Conservation (phyloP, 2,329 filamentous ascomycete species). For the Paecilomyces fulvus region DNA sequence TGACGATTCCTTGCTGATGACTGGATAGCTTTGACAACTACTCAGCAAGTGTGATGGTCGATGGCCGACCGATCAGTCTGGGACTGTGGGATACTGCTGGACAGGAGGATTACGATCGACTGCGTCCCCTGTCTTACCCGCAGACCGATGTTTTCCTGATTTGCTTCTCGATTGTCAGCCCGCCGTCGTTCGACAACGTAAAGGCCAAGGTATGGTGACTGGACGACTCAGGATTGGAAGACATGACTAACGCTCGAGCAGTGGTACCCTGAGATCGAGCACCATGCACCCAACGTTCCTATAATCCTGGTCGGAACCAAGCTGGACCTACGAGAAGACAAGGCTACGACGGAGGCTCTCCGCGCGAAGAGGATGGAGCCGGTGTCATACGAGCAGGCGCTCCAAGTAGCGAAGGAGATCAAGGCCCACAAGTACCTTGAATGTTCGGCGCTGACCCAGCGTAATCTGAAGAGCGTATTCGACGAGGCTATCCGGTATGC, state of each 20-base stretch:
- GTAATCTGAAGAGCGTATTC: slow-evolving; percentile 97
- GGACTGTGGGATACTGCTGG: slow-evolving; percentile 98
- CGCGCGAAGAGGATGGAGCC: slow-evolving; percentile 92
- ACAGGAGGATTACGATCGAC: slow-evolving; percentile 95
- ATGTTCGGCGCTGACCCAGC: slow-evolving; percentile 92
- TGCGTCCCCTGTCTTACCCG: slow-evolving; percentile 91
- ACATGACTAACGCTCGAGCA: slow-evolving; percentile 30
- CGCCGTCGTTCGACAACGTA: slow-evolving; percentile 97
- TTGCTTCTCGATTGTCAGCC: slow-evolving; percentile 97
- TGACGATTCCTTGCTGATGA: slow-evolving; percentile 11
- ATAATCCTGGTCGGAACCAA: slow-evolving; percentile 97
- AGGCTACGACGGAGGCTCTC: slow-evolving; percentile 69
- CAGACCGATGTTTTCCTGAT: slow-evolving; percentile 98
- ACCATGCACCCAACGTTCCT: slow-evolving; percentile 88
- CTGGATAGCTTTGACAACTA: slow-evolving; percentile 85
- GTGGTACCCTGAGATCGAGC: slow-evolving; percentile 97
- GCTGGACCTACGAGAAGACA: slow-evolving; percentile 88
- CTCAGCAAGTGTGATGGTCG: slow-evolving; percentile 97
- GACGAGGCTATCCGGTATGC: slow-evolving; percentile 93
- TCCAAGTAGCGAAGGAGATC: slow-evolving; percentile 86
- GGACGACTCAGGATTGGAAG: neutral
- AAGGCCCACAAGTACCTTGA: slow-evolving; percentile 95
- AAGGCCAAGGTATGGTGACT: slow-evolving; percentile 75
- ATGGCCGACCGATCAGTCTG: slow-evolving; percentile 93
- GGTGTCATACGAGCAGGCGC: slow-evolving; percentile 88